Evolutionary conservation across 345 rosid genomes (phyloP), one percentile per base, ranked within the genome.

Genomic region (Hypericum perforatum): DNA sequence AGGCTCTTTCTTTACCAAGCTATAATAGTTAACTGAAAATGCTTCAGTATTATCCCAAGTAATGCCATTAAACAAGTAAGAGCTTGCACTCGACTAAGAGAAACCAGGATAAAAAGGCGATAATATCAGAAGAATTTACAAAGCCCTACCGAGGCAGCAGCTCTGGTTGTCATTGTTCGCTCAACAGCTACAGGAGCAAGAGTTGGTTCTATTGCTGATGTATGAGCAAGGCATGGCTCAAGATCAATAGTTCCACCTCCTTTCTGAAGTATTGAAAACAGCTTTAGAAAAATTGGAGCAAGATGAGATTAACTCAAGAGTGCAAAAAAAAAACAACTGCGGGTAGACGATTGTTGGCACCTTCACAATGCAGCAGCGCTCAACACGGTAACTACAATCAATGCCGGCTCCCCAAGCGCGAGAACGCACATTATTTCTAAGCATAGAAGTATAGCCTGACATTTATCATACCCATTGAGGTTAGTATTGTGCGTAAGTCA

Each of bases 351-450:
- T n/a, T 57, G 58, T 56, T 40, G 44, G 57, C 57, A 94, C 99
- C 99, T 94, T 94, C 67, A 94, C 75, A 68, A 94, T 86, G 84
- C 85, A 94, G 83, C 99, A 94, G 55, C 82, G 77, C 70, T 94
- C 95, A 61, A 94, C 86, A 61, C 78, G 81, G 74, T 83, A 94
- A 63, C 99, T 94, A 73, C 97, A 94, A 54, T 91, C 91, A 51
- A 89, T 94, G 69, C 95, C 99, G 62, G 95, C 95, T 67, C 99
- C 99, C 99, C 99, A 94, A 9, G 99, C 94, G 65, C 99, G 92
- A 63, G 99, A 94, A 13, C 97, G 95, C 49, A 94, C 95, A 74
- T 89, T 89, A 76, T 94, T 94, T 70, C 99, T 82, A 65, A 89
- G 82, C 76, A 82, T 86, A 43, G 99, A 86, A 38, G 85, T 74